Evolutionary conservation across 2,329 filamentous ascomycete genomes (phyloP).

Genomic region (Paraphaeosphaeria minitans): DNA sequence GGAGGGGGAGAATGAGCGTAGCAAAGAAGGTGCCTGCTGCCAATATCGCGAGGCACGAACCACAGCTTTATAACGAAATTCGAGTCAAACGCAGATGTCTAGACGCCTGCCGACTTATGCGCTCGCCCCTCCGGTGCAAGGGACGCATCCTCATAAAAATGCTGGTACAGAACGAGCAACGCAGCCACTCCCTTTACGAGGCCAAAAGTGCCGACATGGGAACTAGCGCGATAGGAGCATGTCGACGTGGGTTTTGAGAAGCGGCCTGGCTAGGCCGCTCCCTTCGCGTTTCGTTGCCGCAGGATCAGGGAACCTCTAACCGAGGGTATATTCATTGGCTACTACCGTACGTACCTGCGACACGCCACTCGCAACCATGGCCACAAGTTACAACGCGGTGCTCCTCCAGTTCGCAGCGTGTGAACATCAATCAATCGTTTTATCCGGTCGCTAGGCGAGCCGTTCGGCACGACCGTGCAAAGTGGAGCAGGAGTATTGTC

Average conservation of each 20-base stretch:
- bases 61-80: conserved; percentile 8
- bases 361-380: neutral
- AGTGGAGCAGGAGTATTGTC: neutral
- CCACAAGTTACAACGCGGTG: neutral
- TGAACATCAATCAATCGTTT: neutral
- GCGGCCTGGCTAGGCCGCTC: conserved; percentile 7
- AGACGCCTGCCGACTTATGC: conserved; percentile 11
- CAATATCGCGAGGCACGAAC: conserved; percentile 3
- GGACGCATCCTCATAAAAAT: conserved; percentile 7
- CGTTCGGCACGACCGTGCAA: neutral
- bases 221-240: conserved; percentile 6
- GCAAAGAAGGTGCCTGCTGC: neutral
- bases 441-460: neutral
- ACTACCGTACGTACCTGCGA: neutral
- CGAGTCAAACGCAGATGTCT: conserved; percentile 7
- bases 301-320: conserved; percentile 5
- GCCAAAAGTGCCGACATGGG: conserved; percentile 9
- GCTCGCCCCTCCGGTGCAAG: conserved; percentile 9
- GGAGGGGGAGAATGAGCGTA: neutral
- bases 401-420: conserved; percentile 3
- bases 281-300: conserved; percentile 7
- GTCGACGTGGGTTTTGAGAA: neutral
- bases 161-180: conserved; percentile 1
- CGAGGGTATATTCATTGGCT: conserved; percentile 6
- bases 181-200: conserved; percentile 10